Base-by-base conservation (phyloP, 2,329 filamentous ascomycete genomes). In the Capronia coronata region DNA sequence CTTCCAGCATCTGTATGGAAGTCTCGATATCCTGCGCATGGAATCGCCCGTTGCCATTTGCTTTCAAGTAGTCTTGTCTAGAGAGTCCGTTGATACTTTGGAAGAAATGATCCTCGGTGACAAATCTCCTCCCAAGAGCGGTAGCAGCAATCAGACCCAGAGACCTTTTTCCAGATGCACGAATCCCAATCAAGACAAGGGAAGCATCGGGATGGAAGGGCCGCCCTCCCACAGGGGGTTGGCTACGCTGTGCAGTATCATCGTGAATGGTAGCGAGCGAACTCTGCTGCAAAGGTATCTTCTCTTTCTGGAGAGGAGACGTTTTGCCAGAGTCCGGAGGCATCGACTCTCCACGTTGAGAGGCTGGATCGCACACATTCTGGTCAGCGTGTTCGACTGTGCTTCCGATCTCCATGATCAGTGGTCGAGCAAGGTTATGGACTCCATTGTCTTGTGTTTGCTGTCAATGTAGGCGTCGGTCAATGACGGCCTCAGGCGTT, bases 71-170 rank as follows among this genome's bases (percentile, higher is more conserved):
- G 45, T 70, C 68, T 47, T 70, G 68, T 40, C 69, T 65, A 27
- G 68, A 66, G 23, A 67, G 46, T 2, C 68, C 68, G 2, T 68
- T 71, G n/a, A 65, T 56, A 35, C 67, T 66, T 40, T 67, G 67
- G 49, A 71, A 71, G 51, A 67, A 71, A 52, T 71, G 67, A 48
- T 71, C 69, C 55, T 70, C 69, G 7, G 69, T 71, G 18, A 71
- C 66, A 40, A 71, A 70, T 23, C 68, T 65, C 44, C 68, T 62
- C 38, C 69, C 70, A 34, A 71, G 58, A 13, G 68, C 68, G 0
- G 69, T 65, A 13, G 68, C 68, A 7, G 69, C 69, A 43, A 71
- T 65, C 25, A 71, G 68, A 6, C 69, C 69, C 22, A 71, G 48
- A 0, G 68, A 71, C 32, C 68, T 64, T 54, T 71, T 71, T 13